Evolutionary conservation across 2,329 filamentous ascomycete genomes (phyloP).

Genomic region (Chalara sp.): DNA sequence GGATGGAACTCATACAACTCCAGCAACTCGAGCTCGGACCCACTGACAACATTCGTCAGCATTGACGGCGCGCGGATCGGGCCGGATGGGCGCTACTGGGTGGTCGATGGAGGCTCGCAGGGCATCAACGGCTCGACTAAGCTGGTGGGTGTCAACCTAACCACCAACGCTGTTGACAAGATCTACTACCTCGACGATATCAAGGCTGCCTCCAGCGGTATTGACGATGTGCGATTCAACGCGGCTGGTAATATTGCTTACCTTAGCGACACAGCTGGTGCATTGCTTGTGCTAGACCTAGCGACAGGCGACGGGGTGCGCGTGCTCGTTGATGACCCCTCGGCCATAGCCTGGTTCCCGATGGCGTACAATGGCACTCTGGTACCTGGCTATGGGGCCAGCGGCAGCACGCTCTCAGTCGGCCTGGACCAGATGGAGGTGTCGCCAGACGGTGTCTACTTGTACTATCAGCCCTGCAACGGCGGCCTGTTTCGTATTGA

Average conservation of each 20-base stretch:
- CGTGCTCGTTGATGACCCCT: constrained; percentile 22
- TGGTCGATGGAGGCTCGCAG: neutral
- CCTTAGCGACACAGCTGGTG: constrained; percentile 67
- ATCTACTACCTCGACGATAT: constrained; percentile 29
- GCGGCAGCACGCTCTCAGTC: constrained; percentile 17
- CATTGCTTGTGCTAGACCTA: constrained; percentile 24
- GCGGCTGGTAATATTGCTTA: constrained; percentile 53
- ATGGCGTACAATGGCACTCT: constrained; percentile 26
- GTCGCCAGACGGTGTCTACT: constrained; percentile 29
- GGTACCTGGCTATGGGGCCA: constrained; percentile 12
- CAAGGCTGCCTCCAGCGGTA: constrained; percentile 22
- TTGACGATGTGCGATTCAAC: constrained; percentile 32
- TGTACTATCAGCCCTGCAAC: constrained; percentile 31
- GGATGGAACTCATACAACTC: constrained; percentile 26
- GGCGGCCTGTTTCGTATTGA: constrained; percentile 30
- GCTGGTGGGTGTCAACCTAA: constrained; percentile 19
- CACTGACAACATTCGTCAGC: constrained; percentile 13
- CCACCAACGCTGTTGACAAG: constrained; percentile 24
- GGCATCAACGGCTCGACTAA: constrained; percentile 22
- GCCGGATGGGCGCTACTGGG: neutral
- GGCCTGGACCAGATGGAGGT: constrained; percentile 33
- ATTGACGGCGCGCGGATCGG: neutral
- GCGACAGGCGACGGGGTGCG: constrained; percentile 19
- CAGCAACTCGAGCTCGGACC: constrained; percentile 15
- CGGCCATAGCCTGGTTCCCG: constrained; percentile 22